phyloP scores from a whole-genome alignment of 2,329 filamentous ascomycete species.

The Cercospora beticola region DNA sequence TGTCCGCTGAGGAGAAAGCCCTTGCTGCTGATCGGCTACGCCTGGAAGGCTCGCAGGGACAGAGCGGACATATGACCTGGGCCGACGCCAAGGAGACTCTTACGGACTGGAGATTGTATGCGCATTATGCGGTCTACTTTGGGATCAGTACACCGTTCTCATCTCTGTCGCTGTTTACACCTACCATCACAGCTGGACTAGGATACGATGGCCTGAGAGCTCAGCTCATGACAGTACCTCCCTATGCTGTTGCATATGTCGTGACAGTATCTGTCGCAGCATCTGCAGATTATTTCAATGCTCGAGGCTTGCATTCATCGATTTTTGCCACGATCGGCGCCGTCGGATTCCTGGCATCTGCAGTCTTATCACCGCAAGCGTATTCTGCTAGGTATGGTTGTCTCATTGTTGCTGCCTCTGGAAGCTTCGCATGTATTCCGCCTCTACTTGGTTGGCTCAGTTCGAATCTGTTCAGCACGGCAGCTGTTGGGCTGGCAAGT shows the following conservation, averaged over 20 bases:
- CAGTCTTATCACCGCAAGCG: constrained; percentile 59
- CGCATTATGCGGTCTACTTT: constrained; percentile 54
- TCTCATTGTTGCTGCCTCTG: constrained; percentile 65
- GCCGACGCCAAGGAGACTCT: constrained; percentile 49
- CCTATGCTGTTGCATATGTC: constrained; percentile 42
- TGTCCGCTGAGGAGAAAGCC: constrained; percentile 44
- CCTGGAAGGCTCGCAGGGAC: constrained; percentile 45
- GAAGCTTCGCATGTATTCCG: constrained; percentile 68
- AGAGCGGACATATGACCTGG: constrained; percentile 49
- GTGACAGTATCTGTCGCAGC: constrained; percentile 48
- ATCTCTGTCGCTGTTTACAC: constrained; percentile 31
- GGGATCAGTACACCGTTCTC: constrained; percentile 43
- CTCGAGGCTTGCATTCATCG: constrained; percentile 55
- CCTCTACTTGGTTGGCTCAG: constrained; percentile 70
- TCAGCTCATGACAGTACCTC: constrained; percentile 38
- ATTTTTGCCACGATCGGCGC: constrained; percentile 53
- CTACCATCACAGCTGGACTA: constrained; percentile 61
- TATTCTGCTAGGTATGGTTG: constrained; percentile 67
- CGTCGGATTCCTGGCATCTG: constrained; percentile 62
- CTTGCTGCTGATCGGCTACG: constrained; percentile 45
- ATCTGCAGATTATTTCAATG: constrained; percentile 64
- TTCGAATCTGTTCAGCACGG: constrained; percentile 65
- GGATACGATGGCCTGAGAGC: constrained; percentile 57
- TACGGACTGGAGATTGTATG: constrained; percentile 53
- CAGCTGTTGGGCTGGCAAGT: constrained; percentile 66